Percentiles rank a stretch among this genome's conserved stretches.
Conservation (phyloP, 2,329 filamentous ascomycete genomes). For the Aspergillus novofumigatus region DNA sequence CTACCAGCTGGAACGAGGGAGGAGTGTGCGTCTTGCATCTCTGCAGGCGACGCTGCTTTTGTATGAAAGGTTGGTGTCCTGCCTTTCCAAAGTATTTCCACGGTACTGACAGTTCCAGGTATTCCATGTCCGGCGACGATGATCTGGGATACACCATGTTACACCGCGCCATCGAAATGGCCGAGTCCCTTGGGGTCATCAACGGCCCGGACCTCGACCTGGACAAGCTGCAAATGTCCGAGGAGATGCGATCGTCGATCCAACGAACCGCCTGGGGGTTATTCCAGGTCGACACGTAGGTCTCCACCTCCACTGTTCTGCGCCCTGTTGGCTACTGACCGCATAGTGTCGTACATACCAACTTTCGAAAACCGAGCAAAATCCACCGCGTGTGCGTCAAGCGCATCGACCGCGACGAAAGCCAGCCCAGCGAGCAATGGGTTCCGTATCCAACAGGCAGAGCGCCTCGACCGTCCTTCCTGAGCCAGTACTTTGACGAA, state of each 20-base stretch:
- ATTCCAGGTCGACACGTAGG: conserved; percentile 28
- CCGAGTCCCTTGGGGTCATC: conserved; percentile 19
- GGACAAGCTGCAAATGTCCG: conserved; percentile 11
- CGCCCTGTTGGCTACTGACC: not conserved
- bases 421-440: conserved; percentile 8
- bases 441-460: conserved; percentile 12
- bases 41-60: conserved; percentile 24
- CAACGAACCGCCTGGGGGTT: conserved; percentile 21
- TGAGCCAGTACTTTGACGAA: conserved; percentile 19
- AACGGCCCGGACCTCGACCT: conserved; percentile 12
- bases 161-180: conserved; percentile 23
- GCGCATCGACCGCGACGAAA: conserved; percentile 8
- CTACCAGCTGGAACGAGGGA: conserved; percentile 10
- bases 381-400: conserved; percentile 11
- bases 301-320: too few relatives aligned
- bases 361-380: conserved; percentile 16
- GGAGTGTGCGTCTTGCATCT: conserved; percentile 14
- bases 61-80: conserved; percentile 21
- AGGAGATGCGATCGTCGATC: conserved; percentile 19
- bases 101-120: conserved; percentile 10
- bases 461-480: conserved; percentile 4
- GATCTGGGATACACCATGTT: conserved; percentile 27
- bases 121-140: conserved; percentile 24
- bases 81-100: not conserved
- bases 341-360: conserved; percentile 15